Evolutionary conservation across 2,329 filamentous ascomycete species (phyloP), one percentile per base, ranked within the genome.

Genomic region (Epichloe amarillans): DNA sequence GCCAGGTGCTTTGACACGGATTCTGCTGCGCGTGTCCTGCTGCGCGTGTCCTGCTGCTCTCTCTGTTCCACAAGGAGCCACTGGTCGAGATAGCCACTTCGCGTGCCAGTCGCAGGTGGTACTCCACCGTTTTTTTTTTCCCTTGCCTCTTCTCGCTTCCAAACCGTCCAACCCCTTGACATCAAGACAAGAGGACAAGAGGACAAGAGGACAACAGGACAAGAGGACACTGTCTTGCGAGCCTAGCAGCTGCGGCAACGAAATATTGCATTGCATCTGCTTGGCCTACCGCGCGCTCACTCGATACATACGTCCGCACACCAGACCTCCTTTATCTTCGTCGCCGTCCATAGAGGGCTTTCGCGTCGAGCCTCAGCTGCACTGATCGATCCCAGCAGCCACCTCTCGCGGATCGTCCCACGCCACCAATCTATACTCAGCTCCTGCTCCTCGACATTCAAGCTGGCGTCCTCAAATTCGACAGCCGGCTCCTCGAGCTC

Each of bases 401-500:
- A 47, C 23, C 36, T 50, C 17, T 41, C 21, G 40, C 42, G 26
- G 3, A 46, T 26, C 47, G 35, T 17, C 17, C 19, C 40, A 14
- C 36, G 7, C 37, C 36, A 49, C 45, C 46, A 42, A n/a, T 11
- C 26, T 47, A 19, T 50, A 42, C 11, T 37, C 49, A 26, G 33
- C n/a, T 52, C 54, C 56, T 51, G 53, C 53, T 56, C 46, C 50
- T 47, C 47, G 55, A 54, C 57, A 58, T 55, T 57, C 66, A 74
- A 68, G 58, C 72, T 80, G 76, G 76, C 74, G 68, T 69, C 72
- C 58, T 64, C 69, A 68, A 71, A 67, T 56, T 64, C 67, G 57
- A 64, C 68, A 59, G 69, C 71, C 58, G 75, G 75, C 63, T 75
- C 77, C 54, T 79, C 77, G 67, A 69, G 67, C 65, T 76, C 75